Evolutionary conservation across 176 grass and related monocot genomes (phyloP).

Genomic region (Carex scoparia): DNA sequence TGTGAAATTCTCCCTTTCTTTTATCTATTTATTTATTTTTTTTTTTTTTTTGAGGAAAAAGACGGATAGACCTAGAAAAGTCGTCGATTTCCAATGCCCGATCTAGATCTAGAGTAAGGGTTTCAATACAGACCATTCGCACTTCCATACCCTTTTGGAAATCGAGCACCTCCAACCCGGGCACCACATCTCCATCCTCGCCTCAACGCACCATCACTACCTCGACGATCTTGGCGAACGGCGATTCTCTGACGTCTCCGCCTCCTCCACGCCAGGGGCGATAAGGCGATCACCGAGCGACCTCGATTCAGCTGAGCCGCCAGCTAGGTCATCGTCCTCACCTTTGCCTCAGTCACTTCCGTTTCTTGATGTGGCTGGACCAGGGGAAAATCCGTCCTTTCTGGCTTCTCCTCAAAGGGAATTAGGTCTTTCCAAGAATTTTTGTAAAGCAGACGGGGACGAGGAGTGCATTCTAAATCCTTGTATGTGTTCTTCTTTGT

Average conservation of each 20-base stretch:
- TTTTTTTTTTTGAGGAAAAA: no score
- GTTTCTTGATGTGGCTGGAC: slow-evolving; percentile 11
- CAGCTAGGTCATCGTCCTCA: slow-evolving; percentile 50
- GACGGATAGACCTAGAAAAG: no score
- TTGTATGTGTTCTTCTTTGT: slow-evolving; percentile 7
- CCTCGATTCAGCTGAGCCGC: slow-evolving; percentile 31
- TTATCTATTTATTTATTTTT: no score
- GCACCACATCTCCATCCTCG: slow-evolving; percentile 45
- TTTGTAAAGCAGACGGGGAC: no score
- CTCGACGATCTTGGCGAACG: no score
- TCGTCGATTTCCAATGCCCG: no score
- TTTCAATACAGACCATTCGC: no score
- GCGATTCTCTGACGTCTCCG: slow-evolving; percentile 22
- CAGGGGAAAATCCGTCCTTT: not conserved
- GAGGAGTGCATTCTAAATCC: not conserved
- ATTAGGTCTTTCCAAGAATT: not conserved
- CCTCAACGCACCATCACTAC: slow-evolving; percentile 17
- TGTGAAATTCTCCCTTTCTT: no score
- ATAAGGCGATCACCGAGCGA: slow-evolving; percentile 42
- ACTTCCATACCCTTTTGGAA: slow-evolving; percentile 14
- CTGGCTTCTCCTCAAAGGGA: slow-evolving; percentile 49
- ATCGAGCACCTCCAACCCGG: slow-evolving; percentile 26
- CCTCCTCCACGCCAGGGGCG: slow-evolving; percentile 21
- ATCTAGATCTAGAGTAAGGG: no score
- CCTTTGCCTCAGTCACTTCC: slow-evolving; percentile 50